These are phyloP conservation scores for Metschnikowia drakensbergensis DNA, from an alignment of 805 yeast species.

Conservation along the genomic window DNA sequence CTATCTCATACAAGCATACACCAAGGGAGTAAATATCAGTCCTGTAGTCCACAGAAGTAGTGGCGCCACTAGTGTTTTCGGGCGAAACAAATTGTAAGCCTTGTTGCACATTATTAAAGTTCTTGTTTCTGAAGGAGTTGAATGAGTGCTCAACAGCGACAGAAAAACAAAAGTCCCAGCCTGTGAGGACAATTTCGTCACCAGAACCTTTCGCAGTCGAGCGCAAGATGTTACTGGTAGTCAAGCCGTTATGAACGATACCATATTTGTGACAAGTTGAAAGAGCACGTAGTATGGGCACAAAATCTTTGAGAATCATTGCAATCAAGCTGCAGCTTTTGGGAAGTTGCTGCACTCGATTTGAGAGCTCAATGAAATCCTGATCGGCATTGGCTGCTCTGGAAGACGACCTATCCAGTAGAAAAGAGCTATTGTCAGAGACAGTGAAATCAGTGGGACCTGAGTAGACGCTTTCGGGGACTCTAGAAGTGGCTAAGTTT, in stretches of 20 bases:
- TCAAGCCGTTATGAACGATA: conserved; percentile 47
- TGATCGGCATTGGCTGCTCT: conserved; percentile 10
- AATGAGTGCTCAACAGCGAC: conserved; percentile 39
- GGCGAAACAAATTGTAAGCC: conserved; percentile 49
- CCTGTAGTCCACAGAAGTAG: conserved; percentile 40
- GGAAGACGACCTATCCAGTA: conserved; percentile 7
- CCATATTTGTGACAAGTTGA: conserved; percentile 34
- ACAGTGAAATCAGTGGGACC: conserved; percentile 11
- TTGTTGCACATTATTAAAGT: conserved; percentile 34
- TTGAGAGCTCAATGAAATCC: conserved; percentile 15
- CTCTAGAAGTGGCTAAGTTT: conserved; percentile 3
- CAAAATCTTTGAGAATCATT: conserved; percentile 23
- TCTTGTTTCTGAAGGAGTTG: conserved; percentile 40
- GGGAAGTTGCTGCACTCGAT: conserved; percentile 17
- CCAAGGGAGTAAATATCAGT: conserved; percentile 51
- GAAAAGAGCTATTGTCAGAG: conserved; percentile 1
- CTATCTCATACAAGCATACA: conserved; percentile 46
- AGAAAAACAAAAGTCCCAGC: conserved; percentile 49
- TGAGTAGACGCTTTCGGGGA: conserved; percentile 13
- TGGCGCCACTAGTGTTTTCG: conserved; percentile 41
- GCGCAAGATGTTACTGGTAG: conserved; percentile 36
- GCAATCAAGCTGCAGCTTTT: conserved; percentile 18
- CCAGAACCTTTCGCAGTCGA: conserved; percentile 19
- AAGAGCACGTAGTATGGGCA: conserved; percentile 22
- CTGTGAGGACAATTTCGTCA: conserved; percentile 35